These are phyloP conservation scores for Cupressus sempervirens DNA, from an alignment of 75 land plant genomes.

Conservation along the genomic window DNA sequence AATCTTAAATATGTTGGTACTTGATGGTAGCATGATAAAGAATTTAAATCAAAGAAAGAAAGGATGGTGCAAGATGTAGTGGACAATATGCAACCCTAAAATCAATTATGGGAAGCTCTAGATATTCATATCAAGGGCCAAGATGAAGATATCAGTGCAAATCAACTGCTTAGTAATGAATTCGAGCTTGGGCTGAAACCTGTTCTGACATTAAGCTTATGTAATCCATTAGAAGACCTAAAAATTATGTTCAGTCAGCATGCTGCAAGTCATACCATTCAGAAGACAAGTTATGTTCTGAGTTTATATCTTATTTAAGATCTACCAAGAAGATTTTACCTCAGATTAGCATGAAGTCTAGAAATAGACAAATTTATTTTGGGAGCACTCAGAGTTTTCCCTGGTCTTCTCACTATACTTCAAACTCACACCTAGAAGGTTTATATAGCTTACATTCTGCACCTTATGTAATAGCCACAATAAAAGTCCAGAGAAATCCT, in stretches of 20 bases:
- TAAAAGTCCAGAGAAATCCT: slow-evolving; percentile 32
- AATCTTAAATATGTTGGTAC: no score
- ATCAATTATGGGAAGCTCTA: neutral
- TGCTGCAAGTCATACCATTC: neutral
- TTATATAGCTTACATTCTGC: neutral
- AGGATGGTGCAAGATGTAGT: no score
- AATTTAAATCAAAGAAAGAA: no score
- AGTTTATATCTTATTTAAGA: neutral
- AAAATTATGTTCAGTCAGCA: neutral
- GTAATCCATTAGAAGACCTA: neutral
- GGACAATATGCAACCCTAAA: neutral
- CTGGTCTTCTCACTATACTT: neutral
- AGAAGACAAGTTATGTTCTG: slow-evolving; percentile 1
- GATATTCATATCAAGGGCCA: neutral
- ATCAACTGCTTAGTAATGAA: neutral
- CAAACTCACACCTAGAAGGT: neutral
- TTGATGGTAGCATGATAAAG: no score
- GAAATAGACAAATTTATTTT: neutral
- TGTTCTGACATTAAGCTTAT: neutral
- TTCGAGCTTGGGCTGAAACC: neutral
- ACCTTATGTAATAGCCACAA: slow-evolving; percentile 21
- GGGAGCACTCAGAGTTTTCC: no score
- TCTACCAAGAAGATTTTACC: neutral
- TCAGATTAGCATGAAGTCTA: neutral
- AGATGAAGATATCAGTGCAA: neutral